A percentile compares a stretch with the other conserved stretches of the same genome.
Evolutionary conservation across 2,329 filamentous ascomycete species (phyloP).

Genomic region (Trichoderma brevicompactum): DNA sequence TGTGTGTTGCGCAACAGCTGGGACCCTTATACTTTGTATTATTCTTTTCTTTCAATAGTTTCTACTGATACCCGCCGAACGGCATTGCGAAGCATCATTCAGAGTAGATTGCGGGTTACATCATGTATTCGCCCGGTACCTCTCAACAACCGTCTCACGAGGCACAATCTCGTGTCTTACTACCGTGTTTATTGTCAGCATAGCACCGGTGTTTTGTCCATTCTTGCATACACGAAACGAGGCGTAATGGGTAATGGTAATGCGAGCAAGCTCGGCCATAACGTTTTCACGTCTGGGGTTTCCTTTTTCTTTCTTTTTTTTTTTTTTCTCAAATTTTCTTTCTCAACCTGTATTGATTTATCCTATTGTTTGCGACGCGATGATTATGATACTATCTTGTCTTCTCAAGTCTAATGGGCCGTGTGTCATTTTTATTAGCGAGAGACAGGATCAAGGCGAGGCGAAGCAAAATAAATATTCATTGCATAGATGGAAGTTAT

Average conservation of each 20-base stretch:
- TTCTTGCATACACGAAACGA: conserved; percentile 17
- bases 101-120: neutral
- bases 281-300: neutral
- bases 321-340: neutral
- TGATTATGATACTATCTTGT: conserved; percentile 6
- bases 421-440: conserved; percentile 12
- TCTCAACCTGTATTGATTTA: neutral
- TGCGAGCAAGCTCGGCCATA: conserved; percentile 24
- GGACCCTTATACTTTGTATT: neutral
- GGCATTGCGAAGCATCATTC: conserved; percentile 24
- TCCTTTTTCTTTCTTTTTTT: neutral
- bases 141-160: neutral
- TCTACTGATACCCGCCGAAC: conserved; percentile 27
- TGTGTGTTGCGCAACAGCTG: neutral
- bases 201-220: conserved; percentile 32
- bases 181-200: conserved; percentile 30
- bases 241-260: conserved; percentile 35
- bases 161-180: neutral
- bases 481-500: conserved; percentile 10
- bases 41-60: conserved; percentile 4
- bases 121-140: neutral
- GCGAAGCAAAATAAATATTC: neutral
- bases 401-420: neutral
- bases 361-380: conserved; percentile 11
- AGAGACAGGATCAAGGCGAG: conserved; percentile 7